These are phyloP conservation scores for Euphorbia corollata DNA, from an alignment of 441 rosid species.

Conservation along the genomic window DNA sequence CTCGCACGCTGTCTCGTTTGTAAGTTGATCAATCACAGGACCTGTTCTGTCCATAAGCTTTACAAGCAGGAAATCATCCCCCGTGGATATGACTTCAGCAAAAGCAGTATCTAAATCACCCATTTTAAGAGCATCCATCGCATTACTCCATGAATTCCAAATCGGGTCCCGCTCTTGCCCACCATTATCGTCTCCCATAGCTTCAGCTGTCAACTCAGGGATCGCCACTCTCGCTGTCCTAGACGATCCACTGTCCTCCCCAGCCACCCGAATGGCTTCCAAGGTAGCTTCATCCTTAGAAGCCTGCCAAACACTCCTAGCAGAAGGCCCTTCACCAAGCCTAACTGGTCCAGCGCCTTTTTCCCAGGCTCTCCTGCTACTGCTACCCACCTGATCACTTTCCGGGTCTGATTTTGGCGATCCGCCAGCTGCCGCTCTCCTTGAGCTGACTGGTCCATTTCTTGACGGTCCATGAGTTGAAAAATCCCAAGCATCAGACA, in stretches of 20 bases:
- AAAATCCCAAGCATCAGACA: slow-evolving; percentile 68
- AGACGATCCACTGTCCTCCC: slow-evolving; percentile 64
- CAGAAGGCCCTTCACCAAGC: slow-evolving; percentile 97
- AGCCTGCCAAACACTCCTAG: slow-evolving; percentile 99
- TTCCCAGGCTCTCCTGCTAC: slow-evolving; percentile 79
- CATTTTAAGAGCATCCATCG: slow-evolving; percentile 82
- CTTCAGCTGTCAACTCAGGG: slow-evolving; percentile 80
- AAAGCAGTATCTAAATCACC: slow-evolving; percentile 90
- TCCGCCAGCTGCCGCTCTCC: slow-evolving; percentile 54
- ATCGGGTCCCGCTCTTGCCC: slow-evolving; percentile 62
- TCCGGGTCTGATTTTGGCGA: slow-evolving; percentile 74
- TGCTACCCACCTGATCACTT: slow-evolving; percentile 57
- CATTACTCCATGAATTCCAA: slow-evolving; percentile 88
- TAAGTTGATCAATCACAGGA: slow-evolving; percentile 76
- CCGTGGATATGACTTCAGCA: slow-evolving; percentile 64
- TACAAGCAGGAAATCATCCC: slow-evolving; percentile 83
- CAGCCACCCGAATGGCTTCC: slow-evolving; percentile 95
- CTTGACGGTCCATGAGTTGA: slow-evolving; percentile 59
- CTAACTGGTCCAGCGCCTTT: slow-evolving; percentile 65
- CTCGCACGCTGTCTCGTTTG: slow-evolving; percentile 69
- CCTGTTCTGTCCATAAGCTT: slow-evolving; percentile 95
- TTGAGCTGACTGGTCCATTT: slow-evolving; percentile 55
- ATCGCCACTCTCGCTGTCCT: slow-evolving; percentile 53
- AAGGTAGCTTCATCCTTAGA: slow-evolving; percentile 98
- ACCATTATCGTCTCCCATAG: slow-evolving; percentile 64